phyloP scores from a whole-genome alignment of 352 stramenopile genomes.

The Pythium monospermum region DNA sequence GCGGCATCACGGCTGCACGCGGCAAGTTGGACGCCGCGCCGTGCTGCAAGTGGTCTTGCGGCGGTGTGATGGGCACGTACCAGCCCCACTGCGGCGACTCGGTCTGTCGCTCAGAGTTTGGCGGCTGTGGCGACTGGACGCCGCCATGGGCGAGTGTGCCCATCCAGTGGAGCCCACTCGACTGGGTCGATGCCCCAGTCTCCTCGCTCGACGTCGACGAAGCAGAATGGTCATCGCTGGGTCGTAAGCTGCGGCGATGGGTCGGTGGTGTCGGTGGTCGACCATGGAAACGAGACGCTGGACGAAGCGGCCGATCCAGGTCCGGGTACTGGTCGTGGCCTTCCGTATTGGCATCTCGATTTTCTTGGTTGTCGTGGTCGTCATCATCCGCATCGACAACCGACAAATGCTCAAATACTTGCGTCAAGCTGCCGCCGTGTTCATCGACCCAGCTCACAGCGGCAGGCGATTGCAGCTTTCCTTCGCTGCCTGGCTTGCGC shows the following conservation, averaged over 20 bases:
- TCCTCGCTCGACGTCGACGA: no score
- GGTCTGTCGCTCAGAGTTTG: slow-evolving; percentile 28
- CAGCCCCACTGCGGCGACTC: slow-evolving; percentile 84
- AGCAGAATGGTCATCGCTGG: not conserved
- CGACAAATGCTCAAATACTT: slow-evolving; percentile 53
- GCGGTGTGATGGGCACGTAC: slow-evolving; percentile 84
- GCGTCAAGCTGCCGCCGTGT: slow-evolving; percentile 68
- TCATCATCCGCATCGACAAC: slow-evolving; percentile 10
- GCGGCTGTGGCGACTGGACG: slow-evolving; percentile 10
- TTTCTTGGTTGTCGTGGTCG: slow-evolving; percentile 27
- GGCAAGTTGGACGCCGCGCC: not conserved
- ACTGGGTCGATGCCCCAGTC: not conserved
- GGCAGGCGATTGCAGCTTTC: slow-evolving; percentile 43
- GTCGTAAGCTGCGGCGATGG: not conserved
- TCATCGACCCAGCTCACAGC: slow-evolving; percentile 82
- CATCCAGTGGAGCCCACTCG: slow-evolving; percentile 13
- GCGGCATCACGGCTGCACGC: not conserved
- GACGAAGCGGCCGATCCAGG: slow-evolving; percentile 13
- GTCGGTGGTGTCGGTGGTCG: slow-evolving; percentile 5
- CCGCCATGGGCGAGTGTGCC: slow-evolving; percentile 2
- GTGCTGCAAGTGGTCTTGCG: slow-evolving; percentile 42
- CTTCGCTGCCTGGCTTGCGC: slow-evolving; percentile 24
- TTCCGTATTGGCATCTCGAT: slow-evolving; percentile 1
- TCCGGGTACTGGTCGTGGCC: slow-evolving; percentile 6
- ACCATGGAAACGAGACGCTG: not conserved